Evolutionary conservation across 1,139 yeast genomes (phyloP), one percentile per base, ranked within the genome.

Genomic region (Sugiyamaella paludigena): DNA sequence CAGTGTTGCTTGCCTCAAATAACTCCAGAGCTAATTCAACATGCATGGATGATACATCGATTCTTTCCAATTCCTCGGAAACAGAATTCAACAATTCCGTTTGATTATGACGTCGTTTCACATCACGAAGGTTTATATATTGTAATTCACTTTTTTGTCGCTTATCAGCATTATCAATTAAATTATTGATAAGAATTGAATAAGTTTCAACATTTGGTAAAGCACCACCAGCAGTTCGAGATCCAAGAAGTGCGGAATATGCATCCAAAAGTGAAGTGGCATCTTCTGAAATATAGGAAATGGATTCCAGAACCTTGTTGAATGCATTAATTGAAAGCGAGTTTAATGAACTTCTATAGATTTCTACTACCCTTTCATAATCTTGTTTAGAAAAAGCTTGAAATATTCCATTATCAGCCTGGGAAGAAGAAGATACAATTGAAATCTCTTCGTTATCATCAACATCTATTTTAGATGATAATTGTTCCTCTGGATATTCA

Each of bases 201-300:
- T 69, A 69, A 2, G 71, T 66, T n/a, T 58, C 53, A 3, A 53
- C 56, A 30, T 61, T 53, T 1, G 72, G 70, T 13, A 30, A 27
- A 19, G 24, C 24, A 4, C 24, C 24, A 19, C 24, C 24, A 9
- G 51, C 43, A n/a, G 58, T 45, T 8, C 50, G 53, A 15, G 56
- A 49, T 13, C 52, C 31, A 11, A 69, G 55, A 62, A 69, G 59
- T 24, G 57, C 57, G 37, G 63, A 57, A 51, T 68, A 70, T 7
- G 60, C 61, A 41, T 67, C 66, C 7, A 69, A 47, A 33, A 59
- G 43, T 10, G 58, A 57, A 10, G 54, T 40, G 16, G 56, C 28
- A 31, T 60, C 45, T 8, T 12, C 36, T 8, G 31, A 42, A 28
- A 42, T 33, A 29, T 42, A 35, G 9, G 45, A 39, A 19, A 42